Evolutionary conservation across 768 basidiomycete genomes (phyloP), one percentile per base, ranked within the genome.

Genomic region (Gloeopeniophorella convolvens): DNA sequence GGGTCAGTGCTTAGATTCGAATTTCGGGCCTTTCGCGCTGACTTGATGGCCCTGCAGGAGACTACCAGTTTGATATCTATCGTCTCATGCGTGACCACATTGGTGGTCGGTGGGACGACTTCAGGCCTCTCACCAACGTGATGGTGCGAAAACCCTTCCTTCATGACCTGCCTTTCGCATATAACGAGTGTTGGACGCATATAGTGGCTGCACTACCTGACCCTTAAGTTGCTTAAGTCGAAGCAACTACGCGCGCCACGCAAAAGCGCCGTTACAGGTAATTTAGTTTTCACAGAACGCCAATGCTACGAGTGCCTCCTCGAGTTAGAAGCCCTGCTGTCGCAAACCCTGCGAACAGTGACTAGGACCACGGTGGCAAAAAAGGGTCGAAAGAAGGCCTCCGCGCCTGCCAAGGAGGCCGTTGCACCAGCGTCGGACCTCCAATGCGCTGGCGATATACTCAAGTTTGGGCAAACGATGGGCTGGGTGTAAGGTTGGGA

Each of bases 61-160:
- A 92, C 64, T 88, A 89, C 60, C 96, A 98, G 65, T 97, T 91
- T 65, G 92, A 97, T 62, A 73, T 97, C 4, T 99, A 99, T 62
- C 80, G 95, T 35, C 78, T 84, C 68, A 97, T 98, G 90, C 73
- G 73, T 42, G 69, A 71, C 26, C 68, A 80, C 54, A 80, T 78
- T 39, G 68, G 73, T 5, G 70, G 71, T 30, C 63, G 72, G 34
- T 99, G 96, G 96, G 76, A 79, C 57, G 74, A 66, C 9, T 96
- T 82, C 63, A 74, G 80, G 48, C 91, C 91, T 1, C 66, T 85
- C 15, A 93, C 91, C 9, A 98, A 97, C 63, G 81, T 96, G 31
- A 81, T 98, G 80, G 95, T 94, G 61, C 62, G 80, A 60, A 21
- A 48, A 4, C 4, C 16, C 31, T 42, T 30, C 7, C 40, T 28